Percentiles rank a stretch among this genome's conserved stretches.
These are phyloP conservation scores for Aspergillus alliaceus DNA, from an alignment of 2,329 filamentous ascomycete genomes.

Conservation along the genomic window DNA sequence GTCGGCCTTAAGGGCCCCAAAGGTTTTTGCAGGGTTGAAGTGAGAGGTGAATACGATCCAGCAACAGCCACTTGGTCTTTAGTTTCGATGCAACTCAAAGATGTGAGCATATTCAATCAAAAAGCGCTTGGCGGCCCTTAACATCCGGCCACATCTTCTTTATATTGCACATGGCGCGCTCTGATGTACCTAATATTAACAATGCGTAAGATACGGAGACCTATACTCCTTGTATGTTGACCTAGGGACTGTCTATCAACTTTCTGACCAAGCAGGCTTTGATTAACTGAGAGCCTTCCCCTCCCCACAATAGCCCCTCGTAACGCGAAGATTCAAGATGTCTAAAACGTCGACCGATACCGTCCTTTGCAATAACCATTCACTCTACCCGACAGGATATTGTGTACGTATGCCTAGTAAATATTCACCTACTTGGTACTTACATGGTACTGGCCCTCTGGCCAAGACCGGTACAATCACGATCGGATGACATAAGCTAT, in stretches of 20 bases:
- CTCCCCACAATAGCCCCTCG: neutral
- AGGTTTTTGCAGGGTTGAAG: constrained; percentile 37
- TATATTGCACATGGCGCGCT: neutral
- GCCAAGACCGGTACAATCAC: too few species aligned
- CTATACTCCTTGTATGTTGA: neutral
- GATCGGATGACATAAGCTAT: too few species aligned
- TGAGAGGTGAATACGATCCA: constrained; percentile 38
- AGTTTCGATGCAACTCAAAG: constrained; percentile 32
- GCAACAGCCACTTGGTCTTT: constrained; percentile 27
- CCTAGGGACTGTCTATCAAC: neutral
- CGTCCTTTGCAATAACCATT: too few species aligned
- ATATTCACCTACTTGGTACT: too few species aligned
- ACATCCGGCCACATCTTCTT: neutral
- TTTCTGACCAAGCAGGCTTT: neutral
- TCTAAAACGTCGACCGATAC: too few species aligned
- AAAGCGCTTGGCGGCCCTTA: constrained; percentile 22
- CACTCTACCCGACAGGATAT: too few species aligned
- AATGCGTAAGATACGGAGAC: neutral
- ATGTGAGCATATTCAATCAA: constrained; percentile 30
- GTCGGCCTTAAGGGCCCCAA: constrained; percentile 34
- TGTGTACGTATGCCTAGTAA: too few species aligned
- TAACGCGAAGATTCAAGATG: too few species aligned
- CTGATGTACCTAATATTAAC: neutral
- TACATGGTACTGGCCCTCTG: too few species aligned
- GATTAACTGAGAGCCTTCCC: neutral